Base-by-base conservation (phyloP, 129 eudicot species). In the Chrysanthemum seticuspe region DNA sequence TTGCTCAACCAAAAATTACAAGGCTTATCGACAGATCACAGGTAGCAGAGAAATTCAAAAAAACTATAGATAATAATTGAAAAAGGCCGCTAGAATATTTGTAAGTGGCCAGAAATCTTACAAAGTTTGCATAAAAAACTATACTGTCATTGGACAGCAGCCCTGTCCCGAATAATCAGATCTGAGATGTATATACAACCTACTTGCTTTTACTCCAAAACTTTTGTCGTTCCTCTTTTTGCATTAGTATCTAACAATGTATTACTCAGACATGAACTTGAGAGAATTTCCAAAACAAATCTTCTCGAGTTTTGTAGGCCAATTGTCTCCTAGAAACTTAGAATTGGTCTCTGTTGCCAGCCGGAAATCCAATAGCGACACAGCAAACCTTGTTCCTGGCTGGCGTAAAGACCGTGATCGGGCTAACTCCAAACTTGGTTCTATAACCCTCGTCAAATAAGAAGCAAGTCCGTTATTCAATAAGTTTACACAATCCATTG, bases 121-220 rank as follows among this genome's bases (percentile, higher is more conserved):
- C 84, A 82, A 72, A 67, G 83, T 81, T 55, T 71, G 27, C 70
- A 80, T 73, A 77, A 75, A 77, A 75, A 68, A 55, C 79, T 83
- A 81, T 81, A 86, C 80, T 83, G 47, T 86, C 72, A 81, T 52
- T 71, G 75, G 82, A 70, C 77, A 81, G 82, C 76, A 63, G 73
- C 76, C 82, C 73, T 83, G 79, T 71, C 76, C 68, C 70, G 77
- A 83, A 83, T 72, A 84, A 86, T 86, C 80, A 82, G 80, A 86
- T 73, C 74, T 88, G 80, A 80, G 79, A 80, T 83, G 83, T 86
- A 88, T 91, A 70, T 86, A 91, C 90, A 91, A 76, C 80, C 86
- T 85, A 84, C 81, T 73, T 76, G 60, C 40, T 67, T 85, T 70
- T 78, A 50, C 21, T 76, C 85, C 88, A 86, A 88, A 86, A 87